These are phyloP conservation scores for Oxytropis ochrocephala DNA, from an alignment of 306 rosid genomes.

Conservation along the genomic window DNA sequence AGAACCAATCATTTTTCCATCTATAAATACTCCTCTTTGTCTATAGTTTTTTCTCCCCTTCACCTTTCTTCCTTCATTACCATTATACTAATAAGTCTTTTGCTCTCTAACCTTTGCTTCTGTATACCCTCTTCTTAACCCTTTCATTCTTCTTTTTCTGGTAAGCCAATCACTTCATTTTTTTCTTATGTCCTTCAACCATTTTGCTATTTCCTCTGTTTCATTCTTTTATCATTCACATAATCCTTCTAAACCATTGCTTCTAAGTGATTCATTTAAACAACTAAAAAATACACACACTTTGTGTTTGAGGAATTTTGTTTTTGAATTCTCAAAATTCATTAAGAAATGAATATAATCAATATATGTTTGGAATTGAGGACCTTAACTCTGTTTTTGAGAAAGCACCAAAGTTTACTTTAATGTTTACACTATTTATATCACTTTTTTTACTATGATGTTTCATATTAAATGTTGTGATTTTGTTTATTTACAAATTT, in stretches of 20 bases:
- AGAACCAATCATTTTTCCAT: constrained; percentile 16
- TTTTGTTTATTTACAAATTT: not conserved
- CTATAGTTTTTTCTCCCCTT: constrained; percentile 49
- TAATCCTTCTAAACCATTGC: not conserved
- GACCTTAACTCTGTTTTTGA: not conserved
- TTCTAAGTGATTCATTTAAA: not conserved
- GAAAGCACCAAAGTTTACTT: not conserved
- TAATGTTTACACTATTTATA: not conserved
- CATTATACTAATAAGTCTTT: not conserved
- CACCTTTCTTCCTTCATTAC: constrained; percentile 17
- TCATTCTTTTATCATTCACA: not conserved
- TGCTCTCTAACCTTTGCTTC: constrained; percentile 20
- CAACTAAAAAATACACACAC: not conserved
- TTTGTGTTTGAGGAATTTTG: not conserved
- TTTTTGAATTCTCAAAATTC: not conserved
- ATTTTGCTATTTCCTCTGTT: constrained; percentile 7
- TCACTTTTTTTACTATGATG: no score
- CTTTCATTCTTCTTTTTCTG: constrained; percentile 17
- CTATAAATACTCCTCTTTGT: constrained; percentile 50
- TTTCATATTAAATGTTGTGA: not conserved
- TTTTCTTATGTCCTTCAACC: constrained; percentile 10
- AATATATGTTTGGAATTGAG: not conserved
- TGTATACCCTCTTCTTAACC: constrained; percentile 14
- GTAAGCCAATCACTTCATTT: constrained; percentile 26
- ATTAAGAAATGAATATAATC: not conserved